Evolutionary conservation across 345 rosid species (phyloP).

Genomic region (Alliaria petiolata): DNA sequence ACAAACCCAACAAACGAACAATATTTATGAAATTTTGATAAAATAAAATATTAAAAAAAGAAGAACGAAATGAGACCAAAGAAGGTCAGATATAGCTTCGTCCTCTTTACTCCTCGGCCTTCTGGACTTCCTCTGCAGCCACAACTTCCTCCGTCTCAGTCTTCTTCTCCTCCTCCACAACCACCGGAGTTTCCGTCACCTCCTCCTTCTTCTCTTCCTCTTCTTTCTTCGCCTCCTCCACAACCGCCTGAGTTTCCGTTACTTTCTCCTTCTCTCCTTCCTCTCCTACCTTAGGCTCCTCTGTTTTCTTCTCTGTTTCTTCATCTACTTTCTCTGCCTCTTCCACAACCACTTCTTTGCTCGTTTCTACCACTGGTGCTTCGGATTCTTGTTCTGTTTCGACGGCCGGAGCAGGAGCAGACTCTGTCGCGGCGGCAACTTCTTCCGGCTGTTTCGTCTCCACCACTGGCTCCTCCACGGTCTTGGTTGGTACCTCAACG

Average conservation of each 20-base stretch:
- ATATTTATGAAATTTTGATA: neutral
- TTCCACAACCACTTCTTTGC: slow-evolving; percentile 24
- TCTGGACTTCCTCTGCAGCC: slow-evolving; percentile 12
- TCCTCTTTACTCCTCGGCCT: slow-evolving; percentile 16
- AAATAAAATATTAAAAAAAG: neutral
- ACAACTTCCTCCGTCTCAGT: slow-evolving; percentile 9
- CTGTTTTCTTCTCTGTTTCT: neutral
- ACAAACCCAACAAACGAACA: slow-evolving; percentile 7
- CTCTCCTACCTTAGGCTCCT: neutral
- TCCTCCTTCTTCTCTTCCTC: slow-evolving; percentile 10
- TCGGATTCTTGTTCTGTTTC: slow-evolving; percentile 17
- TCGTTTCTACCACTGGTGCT: slow-evolving; percentile 18
- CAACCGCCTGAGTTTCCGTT: slow-evolving; percentile 17
- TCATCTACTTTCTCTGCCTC: slow-evolving; percentile 16
- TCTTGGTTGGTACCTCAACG: no score
- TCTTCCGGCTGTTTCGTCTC: slow-evolving; percentile 14
- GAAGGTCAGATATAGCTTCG: neutral
- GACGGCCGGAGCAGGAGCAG: slow-evolving; percentile 2
- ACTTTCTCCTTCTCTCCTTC: slow-evolving; percentile 4
- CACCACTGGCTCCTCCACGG: slow-evolving; percentile 25
- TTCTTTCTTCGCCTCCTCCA: slow-evolving; percentile 5
- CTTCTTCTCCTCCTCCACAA: slow-evolving; percentile 23
- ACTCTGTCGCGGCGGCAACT: neutral
- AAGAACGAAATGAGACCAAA: slow-evolving; percentile 10
- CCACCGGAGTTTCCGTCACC: slow-evolving; percentile 16